phyloP scores from a whole-genome alignment of 148 eudicot genomes.

The Pouteria glomerata region DNA sequence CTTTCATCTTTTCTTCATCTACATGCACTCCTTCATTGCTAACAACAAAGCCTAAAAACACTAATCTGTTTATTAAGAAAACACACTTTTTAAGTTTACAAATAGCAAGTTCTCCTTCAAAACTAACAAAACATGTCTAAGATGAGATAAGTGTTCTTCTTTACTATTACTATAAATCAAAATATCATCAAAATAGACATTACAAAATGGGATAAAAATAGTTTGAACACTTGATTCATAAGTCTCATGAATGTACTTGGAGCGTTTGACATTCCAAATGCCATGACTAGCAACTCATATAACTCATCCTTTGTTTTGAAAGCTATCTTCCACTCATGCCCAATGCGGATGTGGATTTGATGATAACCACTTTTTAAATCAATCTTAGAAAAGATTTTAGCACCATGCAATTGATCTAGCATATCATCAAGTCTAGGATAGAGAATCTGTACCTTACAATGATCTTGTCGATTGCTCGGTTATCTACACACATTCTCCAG shows the following conservation, averaged over 20 bases:
- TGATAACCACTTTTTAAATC: slow-evolving; percentile 1
- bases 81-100: not conserved
- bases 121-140: not conserved
- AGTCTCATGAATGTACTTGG: not conserved
- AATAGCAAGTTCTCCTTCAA: not conserved
- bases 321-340: not conserved
- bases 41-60: not conserved
- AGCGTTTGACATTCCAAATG: not conserved
- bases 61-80: not conserved
- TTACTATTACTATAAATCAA: not conserved
- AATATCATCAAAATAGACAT: not conserved
- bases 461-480: not conserved
- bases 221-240: not conserved
- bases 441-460: too few species aligned
- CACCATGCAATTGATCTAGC: not conserved
- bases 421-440: too few species aligned
- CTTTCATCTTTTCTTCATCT: not conserved
- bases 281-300: not conserved
- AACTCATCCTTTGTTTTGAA: not conserved
- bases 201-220: not conserved
- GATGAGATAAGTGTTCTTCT: not conserved
- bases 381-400: not conserved
- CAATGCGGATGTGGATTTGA: not conserved
- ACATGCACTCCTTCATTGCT: not conserved
- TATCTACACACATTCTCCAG: not conserved